Evolutionary conservation across 164 flowering plant species (phyloP), one percentile per base, ranked within the genome.

Genomic region (Vitis amurensis): DNA sequence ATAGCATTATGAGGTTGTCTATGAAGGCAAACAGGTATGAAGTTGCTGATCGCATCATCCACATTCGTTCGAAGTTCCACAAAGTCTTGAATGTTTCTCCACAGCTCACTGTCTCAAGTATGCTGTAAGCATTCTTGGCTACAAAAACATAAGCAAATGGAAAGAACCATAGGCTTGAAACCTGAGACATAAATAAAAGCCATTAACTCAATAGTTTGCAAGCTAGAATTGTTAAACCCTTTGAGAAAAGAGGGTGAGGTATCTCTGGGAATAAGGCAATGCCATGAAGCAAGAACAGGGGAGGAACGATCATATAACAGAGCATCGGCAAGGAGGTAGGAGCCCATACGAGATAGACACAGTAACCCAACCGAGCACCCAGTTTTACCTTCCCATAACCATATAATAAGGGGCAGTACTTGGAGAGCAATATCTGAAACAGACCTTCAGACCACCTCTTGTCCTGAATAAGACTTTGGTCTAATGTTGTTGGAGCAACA

Each of bases 1-100:
- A 12, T 55, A 69, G 57, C 64, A 73, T 76, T 48, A 70, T 51
- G 13, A 77, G 50, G 47, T 73, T 79, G 29, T 81, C 86, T 14
- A 78, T 63, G 51, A 83, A 73, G 7, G 79, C 78, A 31, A 81
- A 80, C 17, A 82, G 71, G 56, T 74, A 85, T 0, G 86, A 79
- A 13, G 83, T 81, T 1, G 82, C 61, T 47, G 81, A 83, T 59
- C 77, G 76, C 61, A 82, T 71, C 75, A 85, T 64, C 85, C 82
- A 81, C 80, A 81, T 79, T 69, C 85, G 68, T 58, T 86, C 83
- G 16, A 71, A 72, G 56, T 85, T 85, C 87, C 87, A 87, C 86
- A 83, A 85, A 64, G 73, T 73, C 71, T 75, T 74, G 47, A 74
- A 49, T 14, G 84, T 78, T 17, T 52, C 27, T 2, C 79, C 79